phyloP scores from a whole-genome alignment of 169 alveolate genomes.

The Plasmodium sp. region DNA sequence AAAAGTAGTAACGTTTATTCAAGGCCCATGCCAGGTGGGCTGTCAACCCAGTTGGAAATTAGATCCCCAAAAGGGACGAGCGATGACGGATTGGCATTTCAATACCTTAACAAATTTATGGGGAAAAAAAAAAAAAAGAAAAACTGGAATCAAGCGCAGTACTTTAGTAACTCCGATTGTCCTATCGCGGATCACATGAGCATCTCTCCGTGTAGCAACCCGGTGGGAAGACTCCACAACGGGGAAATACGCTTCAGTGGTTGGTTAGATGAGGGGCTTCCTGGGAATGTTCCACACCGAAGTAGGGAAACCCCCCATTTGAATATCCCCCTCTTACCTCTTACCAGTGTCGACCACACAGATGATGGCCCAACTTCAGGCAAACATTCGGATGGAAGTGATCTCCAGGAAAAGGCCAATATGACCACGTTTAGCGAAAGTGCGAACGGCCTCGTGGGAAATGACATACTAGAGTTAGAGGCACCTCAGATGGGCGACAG shows the following conservation, averaged over 20 bases:
- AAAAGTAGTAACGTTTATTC: background rate
- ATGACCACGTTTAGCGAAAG: background rate
- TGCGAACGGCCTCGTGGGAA: background rate
- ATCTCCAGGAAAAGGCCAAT: background rate
- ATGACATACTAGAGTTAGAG: background rate
- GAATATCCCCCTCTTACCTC: background rate
- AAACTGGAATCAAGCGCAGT: background rate
- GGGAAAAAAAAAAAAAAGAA: background rate
- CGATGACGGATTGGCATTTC: background rate
- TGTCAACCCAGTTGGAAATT: background rate
- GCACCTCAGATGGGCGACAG: background rate
- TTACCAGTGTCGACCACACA: background rate
- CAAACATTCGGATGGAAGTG: background rate
- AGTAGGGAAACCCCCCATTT: background rate
- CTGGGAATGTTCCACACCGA: background rate
- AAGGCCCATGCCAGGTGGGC: background rate
- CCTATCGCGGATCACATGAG: background rate
- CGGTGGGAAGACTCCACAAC: background rate
- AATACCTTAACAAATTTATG: background rate
- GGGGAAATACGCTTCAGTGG: background rate
- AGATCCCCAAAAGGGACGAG: background rate
- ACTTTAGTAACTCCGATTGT: constrained; percentile 6
- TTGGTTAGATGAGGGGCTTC: background rate
- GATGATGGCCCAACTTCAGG: background rate
- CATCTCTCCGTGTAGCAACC: background rate